phyloP scores from a whole-genome alignment of 805 yeast genomes.

The Candida ovalis region DNA sequence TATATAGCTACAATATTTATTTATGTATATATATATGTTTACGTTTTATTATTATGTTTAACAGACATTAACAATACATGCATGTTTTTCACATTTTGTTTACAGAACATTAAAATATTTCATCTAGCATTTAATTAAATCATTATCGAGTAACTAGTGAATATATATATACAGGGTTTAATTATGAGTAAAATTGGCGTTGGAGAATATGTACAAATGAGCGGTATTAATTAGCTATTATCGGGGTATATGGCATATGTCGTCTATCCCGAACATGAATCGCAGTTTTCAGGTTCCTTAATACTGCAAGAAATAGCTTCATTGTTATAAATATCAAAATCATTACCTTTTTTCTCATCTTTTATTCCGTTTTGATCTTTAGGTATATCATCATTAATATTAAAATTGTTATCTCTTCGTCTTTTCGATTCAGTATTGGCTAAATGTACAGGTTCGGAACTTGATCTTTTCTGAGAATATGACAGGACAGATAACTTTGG shows the following conservation, averaged over 20 bases:
- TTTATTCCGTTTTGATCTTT: neutral
- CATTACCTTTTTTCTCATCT: neutral
- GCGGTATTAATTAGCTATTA: neutral
- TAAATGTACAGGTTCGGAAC: conserved; percentile 11
- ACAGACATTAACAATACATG: no score
- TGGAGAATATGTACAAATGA: no score
- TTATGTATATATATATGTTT: no score
- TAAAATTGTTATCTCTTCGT: conserved; percentile 1
- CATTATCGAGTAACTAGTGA: no score
- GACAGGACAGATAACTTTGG: conserved; percentile 20
- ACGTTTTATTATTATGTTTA: no score
- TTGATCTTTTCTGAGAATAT: conserved; percentile 9
- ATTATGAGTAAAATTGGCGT: no score
- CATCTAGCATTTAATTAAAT: no score
- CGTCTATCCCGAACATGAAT: conserved; percentile 37
- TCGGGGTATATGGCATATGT: no score
- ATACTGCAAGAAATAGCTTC: conserved; percentile 19
- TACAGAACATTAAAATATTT: no score
- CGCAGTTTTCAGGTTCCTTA: conserved; percentile 31
- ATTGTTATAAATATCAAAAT: conserved; percentile 15
- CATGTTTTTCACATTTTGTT: no score
- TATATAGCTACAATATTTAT: neutral
- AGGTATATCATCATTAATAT: neutral
- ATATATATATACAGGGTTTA: no score
- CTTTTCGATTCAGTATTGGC: conserved; percentile 7